Conservation (phyloP, 129 eudicot genomes). For the Heracleum sosnowskyi region DNA sequence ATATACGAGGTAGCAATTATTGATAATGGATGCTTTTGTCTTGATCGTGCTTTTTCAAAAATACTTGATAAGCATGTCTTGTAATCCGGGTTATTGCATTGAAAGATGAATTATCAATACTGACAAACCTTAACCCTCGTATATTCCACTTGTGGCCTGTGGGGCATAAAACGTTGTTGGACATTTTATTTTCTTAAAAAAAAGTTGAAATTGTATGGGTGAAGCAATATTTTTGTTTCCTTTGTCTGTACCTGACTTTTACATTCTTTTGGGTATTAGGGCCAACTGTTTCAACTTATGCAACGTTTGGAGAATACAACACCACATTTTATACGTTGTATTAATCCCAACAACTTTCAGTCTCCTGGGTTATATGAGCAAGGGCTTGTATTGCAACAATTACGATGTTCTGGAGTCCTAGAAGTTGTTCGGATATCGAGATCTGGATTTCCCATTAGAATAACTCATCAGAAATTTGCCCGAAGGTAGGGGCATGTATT, state of each 20-base stretch:
- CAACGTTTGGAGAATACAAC: conserved; percentile 79
- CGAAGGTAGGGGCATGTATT: conserved; percentile 40
- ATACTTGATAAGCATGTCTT: not conserved
- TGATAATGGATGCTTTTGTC: not conserved
- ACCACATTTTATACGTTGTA: conserved; percentile 89
- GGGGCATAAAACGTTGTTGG: not conserved
- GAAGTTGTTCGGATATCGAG: conserved; percentile 91
- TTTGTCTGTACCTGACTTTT: conserved; percentile 1
- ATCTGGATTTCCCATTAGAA: conserved; percentile 79
- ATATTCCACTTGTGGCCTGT: not conserved
- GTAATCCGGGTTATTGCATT: not conserved
- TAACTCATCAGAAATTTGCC: conserved; percentile 78
- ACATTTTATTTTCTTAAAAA: not conserved
- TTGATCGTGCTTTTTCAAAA: not conserved
- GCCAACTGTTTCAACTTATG: conserved; percentile 79
- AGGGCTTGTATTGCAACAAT: conserved; percentile 70
- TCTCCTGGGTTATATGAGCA: conserved; percentile 71
- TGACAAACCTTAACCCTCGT: not conserved
- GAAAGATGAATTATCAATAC: not conserved
- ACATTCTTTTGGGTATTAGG: conserved; percentile 24
- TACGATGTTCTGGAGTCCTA: conserved; percentile 78
- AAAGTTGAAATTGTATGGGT: not conserved
- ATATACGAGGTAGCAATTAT: not conserved
- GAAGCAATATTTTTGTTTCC: not conserved
- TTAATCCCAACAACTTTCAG: conserved; percentile 76